Evolutionary conservation across 129 eudicot genomes (phyloP).

Genomic region (Dittrichia graveolens): DNA sequence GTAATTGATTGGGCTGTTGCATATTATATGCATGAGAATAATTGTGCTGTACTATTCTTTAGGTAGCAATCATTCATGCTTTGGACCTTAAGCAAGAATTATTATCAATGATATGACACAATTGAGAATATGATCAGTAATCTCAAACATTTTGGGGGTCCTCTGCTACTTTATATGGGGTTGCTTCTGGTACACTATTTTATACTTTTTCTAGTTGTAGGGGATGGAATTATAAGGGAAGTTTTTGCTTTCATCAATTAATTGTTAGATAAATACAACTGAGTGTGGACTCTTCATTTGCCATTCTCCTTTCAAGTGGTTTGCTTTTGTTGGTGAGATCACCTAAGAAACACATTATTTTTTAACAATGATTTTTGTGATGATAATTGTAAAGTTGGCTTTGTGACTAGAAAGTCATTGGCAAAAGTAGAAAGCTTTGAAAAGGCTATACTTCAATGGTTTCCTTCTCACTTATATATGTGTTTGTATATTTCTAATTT

Average conservation of each 20-base stretch:
- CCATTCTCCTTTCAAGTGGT: neutral
- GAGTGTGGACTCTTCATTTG: neutral
- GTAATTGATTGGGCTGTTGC: slow-evolving; percentile 29
- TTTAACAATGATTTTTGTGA: neutral
- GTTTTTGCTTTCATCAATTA: neutral
- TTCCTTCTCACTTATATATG: neutral
- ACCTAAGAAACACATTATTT: neutral
- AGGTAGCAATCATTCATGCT: slow-evolving; percentile 37
- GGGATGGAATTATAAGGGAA: neutral
- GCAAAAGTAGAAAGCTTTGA: slow-evolving; percentile 5
- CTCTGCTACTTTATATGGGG: slow-evolving; percentile 3
- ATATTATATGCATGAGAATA: slow-evolving; percentile 12
- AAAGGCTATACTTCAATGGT: slow-evolving; percentile 12
- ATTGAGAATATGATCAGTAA: slow-evolving; percentile 10
- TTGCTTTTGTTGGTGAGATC: slow-evolving; percentile 20
- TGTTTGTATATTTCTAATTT: too few species aligned
- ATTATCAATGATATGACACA: slow-evolving; percentile 38
- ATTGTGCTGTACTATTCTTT: slow-evolving; percentile 26
- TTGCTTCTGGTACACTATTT: slow-evolving; percentile 30
- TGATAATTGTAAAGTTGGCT: slow-evolving; percentile 22
- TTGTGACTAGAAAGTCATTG: slow-evolving; percentile 34
- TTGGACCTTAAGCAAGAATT: slow-evolving; percentile 28
- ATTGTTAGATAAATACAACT: neutral
- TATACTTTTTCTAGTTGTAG: slow-evolving; percentile 7
- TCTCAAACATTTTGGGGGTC: slow-evolving; percentile 13